Evolutionary conservation across 2,329 filamentous ascomycete genomes (phyloP).

Genomic region (Alternaria panax): DNA sequence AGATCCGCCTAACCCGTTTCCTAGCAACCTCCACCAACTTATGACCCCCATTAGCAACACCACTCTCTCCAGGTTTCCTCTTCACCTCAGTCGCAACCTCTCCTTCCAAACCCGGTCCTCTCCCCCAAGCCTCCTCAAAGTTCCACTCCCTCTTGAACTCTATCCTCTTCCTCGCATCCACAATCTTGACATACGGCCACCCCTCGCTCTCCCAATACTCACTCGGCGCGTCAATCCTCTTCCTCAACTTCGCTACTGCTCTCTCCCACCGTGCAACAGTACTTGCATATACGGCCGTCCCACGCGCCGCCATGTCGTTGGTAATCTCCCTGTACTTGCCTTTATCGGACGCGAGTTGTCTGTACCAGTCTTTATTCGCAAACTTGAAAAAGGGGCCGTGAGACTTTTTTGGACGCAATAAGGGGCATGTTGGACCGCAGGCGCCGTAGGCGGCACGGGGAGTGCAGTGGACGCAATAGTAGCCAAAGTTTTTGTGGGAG

Average conservation of each 20-base stretch:
- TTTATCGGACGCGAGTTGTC: background rate
- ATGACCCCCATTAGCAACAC: background rate
- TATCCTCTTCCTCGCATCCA: background rate
- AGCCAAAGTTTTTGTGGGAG: background rate
- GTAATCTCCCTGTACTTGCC: background rate
- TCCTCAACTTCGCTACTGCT: background rate
- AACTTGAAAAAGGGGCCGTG: background rate
- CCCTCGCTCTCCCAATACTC: background rate
- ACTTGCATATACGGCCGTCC: background rate
- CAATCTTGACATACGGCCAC: background rate
- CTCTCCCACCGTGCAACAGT: slow-evolving; percentile 10
- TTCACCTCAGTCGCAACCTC: background rate
- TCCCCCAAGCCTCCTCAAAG: slow-evolving; percentile 7
- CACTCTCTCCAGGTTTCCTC: background rate
- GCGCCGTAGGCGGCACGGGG: background rate
- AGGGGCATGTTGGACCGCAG: slow-evolving; percentile 4
- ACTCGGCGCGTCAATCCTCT: background rate
- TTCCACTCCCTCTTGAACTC: background rate
- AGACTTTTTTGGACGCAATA: background rate
- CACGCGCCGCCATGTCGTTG: background rate
- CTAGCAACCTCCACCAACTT: background rate
- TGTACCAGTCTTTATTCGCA: background rate
- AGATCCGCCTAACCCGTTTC: background rate
- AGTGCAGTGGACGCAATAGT: background rate
- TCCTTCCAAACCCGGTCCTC: background rate